These are phyloP conservation scores for Talaromyces stipitatus DNA, from an alignment of 495 filamentous ascomycete species.

Conservation along the genomic window DNA sequence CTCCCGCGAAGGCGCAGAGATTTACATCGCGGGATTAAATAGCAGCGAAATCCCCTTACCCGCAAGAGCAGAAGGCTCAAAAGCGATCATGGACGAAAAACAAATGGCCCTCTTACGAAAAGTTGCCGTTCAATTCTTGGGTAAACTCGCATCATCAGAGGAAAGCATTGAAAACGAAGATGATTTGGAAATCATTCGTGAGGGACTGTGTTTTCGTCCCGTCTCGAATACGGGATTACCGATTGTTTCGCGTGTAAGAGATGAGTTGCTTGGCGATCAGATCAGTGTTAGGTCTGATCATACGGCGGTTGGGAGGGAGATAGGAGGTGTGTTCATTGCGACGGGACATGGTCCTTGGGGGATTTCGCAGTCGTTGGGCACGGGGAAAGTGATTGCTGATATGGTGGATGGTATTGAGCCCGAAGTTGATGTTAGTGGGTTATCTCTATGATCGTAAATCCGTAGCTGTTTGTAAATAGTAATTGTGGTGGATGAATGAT, in stretches of 20 bases:
- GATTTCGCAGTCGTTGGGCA: constrained; percentile 53
- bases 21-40: constrained; percentile 73
- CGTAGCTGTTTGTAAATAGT: neutral
- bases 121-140: constrained; percentile 50
- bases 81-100: constrained; percentile 31
- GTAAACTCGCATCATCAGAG: constrained; percentile 13
- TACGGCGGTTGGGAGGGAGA: constrained; percentile 4
- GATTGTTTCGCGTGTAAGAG: constrained; percentile 48
- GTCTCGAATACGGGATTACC: constrained; percentile 55
- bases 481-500: neutral
- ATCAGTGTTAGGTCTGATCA: constrained; percentile 4
- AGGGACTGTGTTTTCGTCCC: constrained; percentile 67
- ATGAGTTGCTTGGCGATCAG: constrained; percentile 42
- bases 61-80: constrained; percentile 35
- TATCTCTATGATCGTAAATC: constrained; percentile 21
- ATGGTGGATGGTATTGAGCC: constrained; percentile 46
- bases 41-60: constrained; percentile 50
- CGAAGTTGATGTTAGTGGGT: constrained; percentile 41
- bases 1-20: constrained; percentile 52
- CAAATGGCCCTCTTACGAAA: constrained; percentile 45
- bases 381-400: constrained; percentile 58
- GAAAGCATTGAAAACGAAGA: constrained; percentile 23
- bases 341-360: constrained; percentile 73
- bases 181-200: constrained; percentile 55
- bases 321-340: constrained; percentile 61